Base-by-base conservation (phyloP, 805 yeast species). In the Soucietia sequanensis region DNA sequence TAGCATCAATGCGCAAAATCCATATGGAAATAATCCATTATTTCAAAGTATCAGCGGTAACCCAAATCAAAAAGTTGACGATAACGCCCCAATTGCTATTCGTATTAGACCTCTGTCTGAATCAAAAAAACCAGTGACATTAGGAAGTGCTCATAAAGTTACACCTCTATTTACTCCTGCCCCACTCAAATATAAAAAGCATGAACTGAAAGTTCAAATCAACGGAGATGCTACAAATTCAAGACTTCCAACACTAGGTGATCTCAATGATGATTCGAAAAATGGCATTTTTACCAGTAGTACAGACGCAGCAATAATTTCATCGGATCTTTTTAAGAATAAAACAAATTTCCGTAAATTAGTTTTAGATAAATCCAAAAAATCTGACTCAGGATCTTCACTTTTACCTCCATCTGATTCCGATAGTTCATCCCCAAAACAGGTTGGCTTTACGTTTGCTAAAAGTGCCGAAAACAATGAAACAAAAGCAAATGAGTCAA, bases 11-110 rank as follows among this genome's bases (percentile, higher is more conserved):
- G 47, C 65, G 2, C 62, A 56, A 35, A 62, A 83, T 53, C 96
- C 96, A 28, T 90, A 86, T 54, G 95, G 96, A 1, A 72, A 77
- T 31, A 81, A 81, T 47, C 84, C 89, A 5, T 65, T 90, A 34
- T 87, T 85, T 44, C 67, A 61, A 36, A 63, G 70, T 34, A 56
- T 70, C 29, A 55, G 64, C 3, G 64, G 60, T 3, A 42, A 56
- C 7, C 46, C 31, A 24, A 50, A 43, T 26, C 41, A 43, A 24
- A 37, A 28, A 19, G 37, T 24, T 39, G 38, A 15, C 20, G 37
- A 29, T 23, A 25, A 37, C n/a, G 27, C 33, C 13, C 67, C 70
- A 15, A 35, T 39, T 11, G 64, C 62, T 4, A 57, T 57, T 17
- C 46, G 57, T 5, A 51, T 61, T 2, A 44, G 52, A 28, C 23